Percentiles rank a stretch among this genome's conserved stretches.
phyloP scores from a whole-genome alignment of 495 filamentous ascomycete species.

The Podospora fimiseda region DNA sequence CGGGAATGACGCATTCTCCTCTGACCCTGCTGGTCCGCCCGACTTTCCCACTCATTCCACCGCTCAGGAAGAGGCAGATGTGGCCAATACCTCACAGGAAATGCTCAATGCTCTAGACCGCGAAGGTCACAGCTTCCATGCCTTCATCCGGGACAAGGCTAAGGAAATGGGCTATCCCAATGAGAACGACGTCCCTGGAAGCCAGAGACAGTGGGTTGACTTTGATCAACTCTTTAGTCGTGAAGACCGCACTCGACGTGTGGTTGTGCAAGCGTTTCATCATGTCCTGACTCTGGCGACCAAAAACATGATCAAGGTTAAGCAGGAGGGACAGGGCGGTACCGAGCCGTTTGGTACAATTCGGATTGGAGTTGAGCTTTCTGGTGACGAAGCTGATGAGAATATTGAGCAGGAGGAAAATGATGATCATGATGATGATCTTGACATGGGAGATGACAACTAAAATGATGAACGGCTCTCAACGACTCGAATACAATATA shows the following conservation, averaged over 20 bases:
- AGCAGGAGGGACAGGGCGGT: constrained; percentile 39
- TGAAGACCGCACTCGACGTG: constrained; percentile 42
- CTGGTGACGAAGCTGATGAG: constrained; percentile 1
- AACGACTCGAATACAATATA: too few relatives aligned
- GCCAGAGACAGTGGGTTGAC: constrained; percentile 33
- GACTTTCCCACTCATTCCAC: neutral
- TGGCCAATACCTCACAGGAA: constrained; percentile 14
- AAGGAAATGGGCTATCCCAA: constrained; percentile 32
- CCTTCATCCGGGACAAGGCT: constrained; percentile 48
- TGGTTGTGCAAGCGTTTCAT: constrained; percentile 68
- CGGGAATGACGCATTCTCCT: constrained; percentile 8
- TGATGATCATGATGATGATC: neutral
- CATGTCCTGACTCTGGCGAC: constrained; percentile 66
- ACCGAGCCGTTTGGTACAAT: constrained; percentile 33
- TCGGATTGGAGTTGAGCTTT: constrained; percentile 25
- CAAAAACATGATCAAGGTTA: constrained; percentile 50
- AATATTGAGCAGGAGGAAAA: neutral
- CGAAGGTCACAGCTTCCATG: constrained; percentile 39
- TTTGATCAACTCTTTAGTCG: constrained; percentile 57
- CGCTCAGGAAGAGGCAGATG: neutral
- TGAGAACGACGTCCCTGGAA: constrained; percentile 28
- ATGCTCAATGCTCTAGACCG: constrained; percentile 26
- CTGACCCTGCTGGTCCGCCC: constrained; percentile 10
- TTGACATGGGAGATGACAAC: neutral
- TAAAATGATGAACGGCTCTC: neutral